These are phyloP conservation scores for Polychaeton citri DNA, from an alignment of 2,329 filamentous ascomycete species.

Conservation along the genomic window DNA sequence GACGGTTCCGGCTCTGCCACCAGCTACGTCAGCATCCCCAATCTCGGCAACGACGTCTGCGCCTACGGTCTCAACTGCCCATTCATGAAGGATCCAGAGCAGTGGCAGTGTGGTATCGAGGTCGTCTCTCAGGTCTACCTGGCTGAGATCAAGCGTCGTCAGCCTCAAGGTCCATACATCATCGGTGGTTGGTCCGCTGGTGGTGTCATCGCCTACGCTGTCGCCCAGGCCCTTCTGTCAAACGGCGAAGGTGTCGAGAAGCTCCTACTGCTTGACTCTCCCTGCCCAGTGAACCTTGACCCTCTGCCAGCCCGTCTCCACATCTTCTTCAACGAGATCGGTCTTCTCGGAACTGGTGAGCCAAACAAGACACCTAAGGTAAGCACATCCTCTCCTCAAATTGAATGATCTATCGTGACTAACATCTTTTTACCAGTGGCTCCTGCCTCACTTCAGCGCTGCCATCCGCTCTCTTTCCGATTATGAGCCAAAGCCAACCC, in stretches of 20 bases:
- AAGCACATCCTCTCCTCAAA: no score
- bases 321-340: constrained; percentile 59
- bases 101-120: constrained; percentile 52
- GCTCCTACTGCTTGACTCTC: constrained; percentile 40
- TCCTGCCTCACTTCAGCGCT: constrained; percentile 59
- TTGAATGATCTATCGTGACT: background rate
- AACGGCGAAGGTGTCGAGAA: constrained; percentile 36
- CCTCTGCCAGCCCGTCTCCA: constrained; percentile 45
- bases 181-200: constrained; percentile 44
- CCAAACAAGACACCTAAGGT: constrained; percentile 44
- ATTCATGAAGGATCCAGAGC: constrained; percentile 55
- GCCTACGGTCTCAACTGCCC: constrained; percentile 52
- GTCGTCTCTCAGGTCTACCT: constrained; percentile 53
- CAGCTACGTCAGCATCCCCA: constrained; percentile 51
- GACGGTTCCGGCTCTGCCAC: constrained; percentile 48
- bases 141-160: constrained; percentile 56
- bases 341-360: constrained; percentile 52
- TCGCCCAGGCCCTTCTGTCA: constrained; percentile 34
- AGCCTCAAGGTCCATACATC: constrained; percentile 48
- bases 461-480: constrained; percentile 55
- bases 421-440: constrained; percentile 41
- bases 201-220: constrained; percentile 42
- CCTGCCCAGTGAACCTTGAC: constrained; percentile 38
- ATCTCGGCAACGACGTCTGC: constrained; percentile 37
- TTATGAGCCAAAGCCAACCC: constrained; percentile 53